phyloP scores from a whole-genome alignment of 805 yeast genomes.

The Wickerhamomyces kurtzmanii region DNA sequence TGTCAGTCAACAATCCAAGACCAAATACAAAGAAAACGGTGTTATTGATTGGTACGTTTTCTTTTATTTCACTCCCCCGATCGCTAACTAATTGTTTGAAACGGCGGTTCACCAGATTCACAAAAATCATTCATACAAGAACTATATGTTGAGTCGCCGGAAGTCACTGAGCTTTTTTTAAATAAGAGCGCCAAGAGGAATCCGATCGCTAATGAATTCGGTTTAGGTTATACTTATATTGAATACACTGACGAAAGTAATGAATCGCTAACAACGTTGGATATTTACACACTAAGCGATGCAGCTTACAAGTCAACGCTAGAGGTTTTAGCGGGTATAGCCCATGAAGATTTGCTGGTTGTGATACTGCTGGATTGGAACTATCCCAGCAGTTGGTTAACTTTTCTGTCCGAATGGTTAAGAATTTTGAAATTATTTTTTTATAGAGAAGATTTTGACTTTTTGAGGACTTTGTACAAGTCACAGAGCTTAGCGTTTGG shows the following conservation, averaged over 20 bases:
- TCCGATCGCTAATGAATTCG: slow-evolving; percentile 6
- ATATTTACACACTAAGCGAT: slow-evolving; percentile 9
- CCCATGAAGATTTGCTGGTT: slow-evolving; percentile 3
- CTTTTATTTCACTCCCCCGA: neutral
- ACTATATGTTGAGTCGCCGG: slow-evolving; percentile 3
- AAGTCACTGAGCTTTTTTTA: slow-evolving; percentile 1
- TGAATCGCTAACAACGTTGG: slow-evolving; percentile 8
- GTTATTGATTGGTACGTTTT: slow-evolving; percentile 5
- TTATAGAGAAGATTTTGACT: too few species aligned
- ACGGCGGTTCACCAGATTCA: slow-evolving; percentile 8
- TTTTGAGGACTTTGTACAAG: too few species aligned
- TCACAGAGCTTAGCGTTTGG: too few species aligned
- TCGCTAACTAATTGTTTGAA: slow-evolving; percentile 1
- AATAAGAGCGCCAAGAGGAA: slow-evolving; percentile 1
- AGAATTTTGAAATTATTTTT: too few species aligned
- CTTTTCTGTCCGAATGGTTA: too few species aligned
- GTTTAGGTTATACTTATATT: slow-evolving; percentile 11
- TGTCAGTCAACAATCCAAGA: slow-evolving; percentile 1
- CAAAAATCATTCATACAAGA: slow-evolving; percentile 8
- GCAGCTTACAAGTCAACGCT: neutral
- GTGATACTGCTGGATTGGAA: slow-evolving; percentile 11
- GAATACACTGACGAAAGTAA: slow-evolving; percentile 8
- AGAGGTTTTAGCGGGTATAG: neutral
- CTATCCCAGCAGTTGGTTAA: too few species aligned
- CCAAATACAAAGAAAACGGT: slow-evolving; percentile 2